Evolutionary conservation across 176 grass and related monocot species (phyloP).

Genomic region (Themeda triandra): DNA sequence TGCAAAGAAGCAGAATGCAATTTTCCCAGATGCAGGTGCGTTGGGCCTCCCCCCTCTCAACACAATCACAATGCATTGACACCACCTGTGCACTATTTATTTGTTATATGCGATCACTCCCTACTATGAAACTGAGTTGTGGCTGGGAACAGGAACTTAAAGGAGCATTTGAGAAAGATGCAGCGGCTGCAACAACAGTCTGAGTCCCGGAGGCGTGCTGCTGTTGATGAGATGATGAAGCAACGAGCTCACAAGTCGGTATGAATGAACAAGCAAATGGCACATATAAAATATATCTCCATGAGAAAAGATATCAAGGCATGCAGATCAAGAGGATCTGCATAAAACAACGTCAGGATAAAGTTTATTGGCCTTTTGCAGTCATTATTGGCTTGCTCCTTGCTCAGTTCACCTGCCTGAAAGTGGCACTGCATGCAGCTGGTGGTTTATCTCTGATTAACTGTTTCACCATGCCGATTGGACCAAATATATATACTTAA

Average conservation of each 20-base stretch:
- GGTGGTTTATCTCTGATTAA: background rate
- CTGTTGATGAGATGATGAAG: slow-evolving; percentile 89
- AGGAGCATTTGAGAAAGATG: slow-evolving; percentile 34
- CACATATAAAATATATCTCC: background rate
- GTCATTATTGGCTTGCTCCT: background rate
- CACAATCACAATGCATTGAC: background rate
- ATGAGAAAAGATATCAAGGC: background rate
- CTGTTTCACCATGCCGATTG: background rate
- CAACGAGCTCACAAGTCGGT: slow-evolving; percentile 53
- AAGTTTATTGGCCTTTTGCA: background rate
- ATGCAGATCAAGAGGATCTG: background rate
- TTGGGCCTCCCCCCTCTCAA: background rate
- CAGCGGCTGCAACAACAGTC: slow-evolving; percentile 44
- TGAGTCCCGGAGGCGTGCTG: slow-evolving; percentile 34
- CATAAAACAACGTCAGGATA: background rate
- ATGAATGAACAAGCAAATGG: slow-evolving; percentile 3
- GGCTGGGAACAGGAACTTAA: slow-evolving; percentile 42
- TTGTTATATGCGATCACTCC: background rate
- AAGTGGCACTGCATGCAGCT: background rate
- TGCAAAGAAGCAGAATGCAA: slow-evolving; percentile 67
- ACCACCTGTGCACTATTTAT: background rate
- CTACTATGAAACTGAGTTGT: background rate
- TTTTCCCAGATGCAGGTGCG: slow-evolving; percentile 80
- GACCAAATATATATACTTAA: background rate
- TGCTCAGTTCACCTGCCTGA: background rate